Base-by-base conservation (phyloP, 2,329 filamentous ascomycete species). In the Neopestalotiopsis sp. region DNA sequence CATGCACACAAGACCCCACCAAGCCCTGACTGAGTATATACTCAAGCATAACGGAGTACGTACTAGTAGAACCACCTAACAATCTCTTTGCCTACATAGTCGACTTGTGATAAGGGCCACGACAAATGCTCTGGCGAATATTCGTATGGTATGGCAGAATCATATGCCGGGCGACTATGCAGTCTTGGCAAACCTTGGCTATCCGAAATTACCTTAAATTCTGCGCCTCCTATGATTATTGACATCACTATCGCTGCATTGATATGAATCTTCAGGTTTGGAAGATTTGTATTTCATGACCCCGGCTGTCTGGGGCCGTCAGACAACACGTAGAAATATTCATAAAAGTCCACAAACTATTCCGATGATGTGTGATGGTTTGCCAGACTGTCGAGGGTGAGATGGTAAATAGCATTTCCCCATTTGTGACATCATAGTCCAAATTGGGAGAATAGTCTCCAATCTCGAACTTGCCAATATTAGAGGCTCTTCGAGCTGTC, bases 401-500 rank as follows among this genome's bases (percentile, higher is more conserved):
- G 6, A 14, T 56, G 17, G 57, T 30, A 4, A 59, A 30, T 59
- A 17, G 14, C n/a, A n/a, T 59, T 28, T 13, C 57, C 57, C 45
- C 45, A 52, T 30, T n/a, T 62, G 32, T 62, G 59, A 62, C 59
- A 62, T 62, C 59, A 62, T 62, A 62, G 57, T 30, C 32, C 32
- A 4, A 24, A 40, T 10, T 40, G 20, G 28, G 59, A 40, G n/a
- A 42, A 24, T 24, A 34, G 14, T 38, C 59, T 62, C 59, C 59
- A 62, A 62, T 10, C 10, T 20, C 12, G 14, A 34, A 34, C 45
- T 52, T n/a, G 45, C n/a, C 4, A 52, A 52, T 9, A 38, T 38
- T 5, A 38, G 2, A 38, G 6, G 34, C 34, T 38, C 34, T 38
- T 3, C 10, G 2, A 10, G 34, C 34, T 10, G 34, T 10, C 10